Conservation (phyloP, 2,329 filamentous ascomycete genomes). For the Trichophyton schoenleinii region DNA sequence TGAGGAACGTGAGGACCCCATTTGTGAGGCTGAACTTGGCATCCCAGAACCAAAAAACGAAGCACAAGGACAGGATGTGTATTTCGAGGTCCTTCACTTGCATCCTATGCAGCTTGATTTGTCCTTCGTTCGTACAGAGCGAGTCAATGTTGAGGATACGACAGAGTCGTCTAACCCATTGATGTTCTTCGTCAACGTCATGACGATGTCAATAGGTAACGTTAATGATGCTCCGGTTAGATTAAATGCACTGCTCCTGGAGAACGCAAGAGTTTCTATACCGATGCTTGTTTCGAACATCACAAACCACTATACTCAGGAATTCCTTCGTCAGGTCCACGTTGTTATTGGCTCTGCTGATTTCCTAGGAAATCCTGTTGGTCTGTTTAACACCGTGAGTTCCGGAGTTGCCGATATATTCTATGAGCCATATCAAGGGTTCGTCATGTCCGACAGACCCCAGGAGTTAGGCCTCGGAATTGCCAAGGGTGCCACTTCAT, state of each 20-base stretch:
- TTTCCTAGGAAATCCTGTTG: slow-evolving; percentile 93
- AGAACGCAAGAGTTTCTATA: slow-evolving; percentile 86
- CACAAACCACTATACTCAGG: slow-evolving; percentile 90
- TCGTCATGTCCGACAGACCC: slow-evolving; percentile 90
- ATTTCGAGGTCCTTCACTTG: slow-evolving; percentile 92
- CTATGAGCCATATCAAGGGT: slow-evolving; percentile 95
- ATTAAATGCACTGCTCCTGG: slow-evolving; percentile 83
- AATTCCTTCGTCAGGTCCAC: slow-evolving; percentile 90
- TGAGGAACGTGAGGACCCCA: slow-evolving; percentile 65
- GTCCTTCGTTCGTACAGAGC: slow-evolving; percentile 92
- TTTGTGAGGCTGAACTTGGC: slow-evolving; percentile 81
- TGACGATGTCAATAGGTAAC: slow-evolving; percentile 98
- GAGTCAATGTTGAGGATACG: slow-evolving; percentile 91
- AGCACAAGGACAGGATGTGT: slow-evolving; percentile 81
- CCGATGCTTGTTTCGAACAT: slow-evolving; percentile 74
- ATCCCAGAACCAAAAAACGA: slow-evolving; percentile 83
- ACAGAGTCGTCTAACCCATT: slow-evolving; percentile 81
- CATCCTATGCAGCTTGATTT: slow-evolving; percentile 97
- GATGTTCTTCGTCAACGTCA: slow-evolving; percentile 97
- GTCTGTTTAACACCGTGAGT: slow-evolving; percentile 94
- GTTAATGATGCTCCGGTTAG: slow-evolving; percentile 94
- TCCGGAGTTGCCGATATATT: slow-evolving; percentile 97
- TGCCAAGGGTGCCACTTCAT: slow-evolving; percentile 89
- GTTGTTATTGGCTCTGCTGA: slow-evolving; percentile 95
- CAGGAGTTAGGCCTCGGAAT: slow-evolving; percentile 92